phyloP scores from a whole-genome alignment of 2,329 filamentous ascomycete genomes.

The Dothidotthia symphoricarpi region DNA sequence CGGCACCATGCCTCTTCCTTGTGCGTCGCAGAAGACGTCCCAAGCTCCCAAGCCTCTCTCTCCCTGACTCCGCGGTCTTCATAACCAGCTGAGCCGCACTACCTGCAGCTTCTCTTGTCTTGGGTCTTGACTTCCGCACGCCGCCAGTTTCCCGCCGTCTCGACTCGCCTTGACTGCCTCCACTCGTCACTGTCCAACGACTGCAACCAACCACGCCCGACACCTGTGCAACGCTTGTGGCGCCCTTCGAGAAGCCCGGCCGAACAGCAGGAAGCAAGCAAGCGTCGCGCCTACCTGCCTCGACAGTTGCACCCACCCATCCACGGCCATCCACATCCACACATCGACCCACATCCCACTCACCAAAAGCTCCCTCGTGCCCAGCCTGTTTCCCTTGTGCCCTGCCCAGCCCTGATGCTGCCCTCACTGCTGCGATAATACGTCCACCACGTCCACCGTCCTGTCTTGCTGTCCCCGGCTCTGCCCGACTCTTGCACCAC shows the following conservation, averaged over 20 bases:
- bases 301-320: slow-evolving; percentile 7
- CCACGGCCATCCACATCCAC: slow-evolving; percentile 4
- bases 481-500: slow-evolving; percentile 36
- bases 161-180: slow-evolving; percentile 4
- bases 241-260: slow-evolving; percentile 35
- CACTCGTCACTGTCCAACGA: slow-evolving; percentile 4
- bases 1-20: background rate
- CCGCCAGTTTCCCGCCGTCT: slow-evolving; percentile 9
- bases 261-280: slow-evolving; percentile 26
- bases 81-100: slow-evolving; percentile 42
- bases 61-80: slow-evolving; percentile 23
- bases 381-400: too few species aligned
- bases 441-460: slow-evolving; percentile 11
- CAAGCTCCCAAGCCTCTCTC: background rate
- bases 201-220: slow-evolving; percentile 2
- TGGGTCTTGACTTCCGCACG: slow-evolving; percentile 12
- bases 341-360: slow-evolving; percentile 6
- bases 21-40: background rate
- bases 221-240: slow-evolving; percentile 16
- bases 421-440: slow-evolving; percentile 20
- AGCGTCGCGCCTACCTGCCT: slow-evolving; percentile 10
- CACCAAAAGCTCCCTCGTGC: slow-evolving; percentile 1
- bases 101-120: slow-evolving; percentile 20
- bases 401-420: slow-evolving; percentile 28
- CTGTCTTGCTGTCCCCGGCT: slow-evolving; percentile 29